Evolutionary conservation across 1,284 basidiomycete species (phyloP), one percentile per base, ranked within the genome.

Genomic region (Leccinum subrobustum): DNA sequence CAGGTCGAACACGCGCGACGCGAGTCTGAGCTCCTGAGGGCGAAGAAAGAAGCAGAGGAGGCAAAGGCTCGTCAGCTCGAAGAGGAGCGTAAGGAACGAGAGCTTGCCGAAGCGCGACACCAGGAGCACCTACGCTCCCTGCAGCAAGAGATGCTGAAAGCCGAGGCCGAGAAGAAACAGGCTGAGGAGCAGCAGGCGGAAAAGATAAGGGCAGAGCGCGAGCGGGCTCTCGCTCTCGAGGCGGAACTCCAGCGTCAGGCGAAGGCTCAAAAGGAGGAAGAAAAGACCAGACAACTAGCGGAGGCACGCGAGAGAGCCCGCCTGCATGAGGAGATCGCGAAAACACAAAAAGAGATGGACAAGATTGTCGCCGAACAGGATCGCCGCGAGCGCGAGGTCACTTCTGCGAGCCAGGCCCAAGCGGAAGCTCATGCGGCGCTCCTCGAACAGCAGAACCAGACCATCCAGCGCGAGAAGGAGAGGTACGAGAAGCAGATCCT

Each of bases 171-270:
- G 57, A 65, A 63, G 56, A 65, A 69, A 58, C 69, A 29, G 1
- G 59, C 57, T 0, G 69, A 70, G 18, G 60, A 56, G 1, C 68
- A 72, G 29, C 71, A 75, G 6, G 62, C 58, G 7, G 70, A 70
- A 31, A 69, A 67, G 54, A 48, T 75, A 50, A 70, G 18, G 47
- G 3, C n/a, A 16, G 74, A 75, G 51, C 73, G 50, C 18, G 74
- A 74, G 56, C 73, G 68, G 37, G 72, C 73, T 27, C 64, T 65
- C 14, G 70, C 73, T 14, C 65, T 74, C 60, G 72, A 74, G 37
- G 64, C 62, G 31, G 67, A 73, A 50, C 68, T 73, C 48, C 57
- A 74, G 48, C 69, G 62, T 48, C 69, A 70, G 53, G 61, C 61
- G 1, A 67, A 67, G 42, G 55, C 37, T 44, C 67, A 58, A 48